phyloP scores from a whole-genome alignment of 495 filamentous ascomycete species.

The Aspergillus conjunctus region DNA sequence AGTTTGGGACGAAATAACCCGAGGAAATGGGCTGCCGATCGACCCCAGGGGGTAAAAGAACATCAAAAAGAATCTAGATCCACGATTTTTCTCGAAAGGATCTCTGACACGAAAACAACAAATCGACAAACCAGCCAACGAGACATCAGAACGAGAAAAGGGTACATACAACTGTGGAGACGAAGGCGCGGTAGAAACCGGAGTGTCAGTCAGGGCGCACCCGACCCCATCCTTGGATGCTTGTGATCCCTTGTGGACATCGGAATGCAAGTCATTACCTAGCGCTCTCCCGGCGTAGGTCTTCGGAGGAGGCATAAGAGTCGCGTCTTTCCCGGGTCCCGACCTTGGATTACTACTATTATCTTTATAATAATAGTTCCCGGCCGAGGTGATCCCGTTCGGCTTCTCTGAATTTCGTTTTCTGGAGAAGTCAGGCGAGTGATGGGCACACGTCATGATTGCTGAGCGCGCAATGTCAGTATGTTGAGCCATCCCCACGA shows the following conservation, averaged over 20 bases:
- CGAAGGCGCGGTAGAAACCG: conserved; percentile 65
- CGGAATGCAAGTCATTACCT: conserved; percentile 51
- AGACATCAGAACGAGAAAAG: conserved; percentile 21
- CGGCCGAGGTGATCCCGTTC: conserved; percentile 31
- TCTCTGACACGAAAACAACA: conserved; percentile 9
- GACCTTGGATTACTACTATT: background rate
- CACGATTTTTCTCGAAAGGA: conserved; percentile 1
- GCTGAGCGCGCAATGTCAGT: conserved; percentile 59
- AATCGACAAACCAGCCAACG: conserved; percentile 21
- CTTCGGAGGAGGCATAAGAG: conserved; percentile 45
- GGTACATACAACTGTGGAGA: conserved; percentile 69
- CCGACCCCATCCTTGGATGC: conserved; percentile 56
- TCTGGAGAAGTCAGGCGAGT: conserved; percentile 33
- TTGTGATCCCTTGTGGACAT: conserved; percentile 47
- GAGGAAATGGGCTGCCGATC: background rate
- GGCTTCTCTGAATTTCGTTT: conserved; percentile 12
- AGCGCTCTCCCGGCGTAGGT: conserved; percentile 50
- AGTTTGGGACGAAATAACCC: background rate
- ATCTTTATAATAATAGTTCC: conserved; percentile 14
- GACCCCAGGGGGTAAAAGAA: background rate
- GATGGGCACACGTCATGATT: conserved; percentile 52
- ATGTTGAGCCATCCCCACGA: conserved; percentile 28
- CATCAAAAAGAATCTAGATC: conserved; percentile 19
- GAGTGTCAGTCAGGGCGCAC: conserved; percentile 66
- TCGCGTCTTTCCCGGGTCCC: conserved; percentile 37